Percentiles rank a stretch among this genome's conserved stretches.
Evolutionary conservation across 164 flowering plant species (phyloP).

Genomic region (Dillenia turbinata): DNA sequence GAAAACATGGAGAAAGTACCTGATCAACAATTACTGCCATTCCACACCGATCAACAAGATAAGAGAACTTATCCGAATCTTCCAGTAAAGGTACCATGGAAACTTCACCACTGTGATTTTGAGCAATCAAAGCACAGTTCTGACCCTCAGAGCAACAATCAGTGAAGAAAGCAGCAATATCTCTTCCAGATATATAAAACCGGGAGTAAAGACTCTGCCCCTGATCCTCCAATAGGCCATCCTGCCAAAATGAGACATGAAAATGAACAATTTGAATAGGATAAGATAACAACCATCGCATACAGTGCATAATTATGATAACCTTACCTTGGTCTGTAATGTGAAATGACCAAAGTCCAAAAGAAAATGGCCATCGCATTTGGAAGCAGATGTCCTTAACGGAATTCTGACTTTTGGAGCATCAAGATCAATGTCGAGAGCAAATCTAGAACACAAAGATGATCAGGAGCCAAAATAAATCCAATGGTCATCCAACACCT

Average conservation of each 20-base stretch:
- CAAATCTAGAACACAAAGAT: slow-evolving; percentile 53
- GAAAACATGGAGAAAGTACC: slow-evolving; percentile 32
- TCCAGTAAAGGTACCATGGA: slow-evolving; percentile 22
- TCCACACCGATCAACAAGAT: slow-evolving; percentile 88
- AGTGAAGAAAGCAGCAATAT: slow-evolving; percentile 84
- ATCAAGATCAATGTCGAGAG: slow-evolving; percentile 94
- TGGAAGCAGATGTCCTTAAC: slow-evolving; percentile 35
- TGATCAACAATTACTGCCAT: slow-evolving; percentile 88
- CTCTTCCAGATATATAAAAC: slow-evolving; percentile 87
- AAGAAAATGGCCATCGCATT: slow-evolving; percentile 66
- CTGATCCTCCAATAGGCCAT: slow-evolving; percentile 49
- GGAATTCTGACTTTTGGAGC: slow-evolving; percentile 98
- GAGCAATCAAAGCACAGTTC: slow-evolving; percentile 28
- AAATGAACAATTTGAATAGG: neutral
- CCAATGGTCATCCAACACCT: neutral
- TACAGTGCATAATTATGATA: neutral
- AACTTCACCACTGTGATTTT: slow-evolving; percentile 20
- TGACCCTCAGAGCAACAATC: slow-evolving; percentile 45
- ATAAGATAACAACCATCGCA: neutral
- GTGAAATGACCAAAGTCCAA: slow-evolving; percentile 98
- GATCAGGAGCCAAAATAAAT: neutral
- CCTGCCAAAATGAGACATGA: slow-evolving; percentile 34
- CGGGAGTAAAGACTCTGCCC: slow-evolving; percentile 78
- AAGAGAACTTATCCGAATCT: slow-evolving; percentile 37
- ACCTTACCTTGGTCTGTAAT: slow-evolving; percentile 69